These are phyloP conservation scores for Penicillium ochrochloron DNA, from an alignment of 495 filamentous ascomycete species.

Conservation along the genomic window DNA sequence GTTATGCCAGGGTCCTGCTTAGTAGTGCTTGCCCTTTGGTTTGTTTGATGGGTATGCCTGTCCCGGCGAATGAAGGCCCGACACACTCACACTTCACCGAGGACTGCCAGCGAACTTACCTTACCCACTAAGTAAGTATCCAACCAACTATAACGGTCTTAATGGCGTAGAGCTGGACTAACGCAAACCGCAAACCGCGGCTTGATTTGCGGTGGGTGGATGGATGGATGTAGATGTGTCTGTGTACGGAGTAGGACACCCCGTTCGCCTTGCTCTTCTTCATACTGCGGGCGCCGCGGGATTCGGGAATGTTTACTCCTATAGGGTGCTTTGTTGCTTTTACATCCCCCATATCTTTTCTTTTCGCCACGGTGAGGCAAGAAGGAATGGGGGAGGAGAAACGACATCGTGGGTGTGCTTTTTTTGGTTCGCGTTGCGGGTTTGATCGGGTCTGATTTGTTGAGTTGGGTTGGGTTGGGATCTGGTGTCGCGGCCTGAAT, in stretches of 20 bases:
- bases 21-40: neutral
- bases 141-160: neutral
- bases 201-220: neutral
- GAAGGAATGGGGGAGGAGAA: neutral
- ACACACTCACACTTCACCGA: conserved; percentile 11
- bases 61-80: conserved; percentile 10
- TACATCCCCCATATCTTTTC: neutral
- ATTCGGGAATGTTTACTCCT: neutral
- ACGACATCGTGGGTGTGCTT: neutral
- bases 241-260: neutral
- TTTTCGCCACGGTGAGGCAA: neutral
- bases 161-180: neutral
- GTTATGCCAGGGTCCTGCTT: neutral
- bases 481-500: neutral
- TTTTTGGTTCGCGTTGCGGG: conserved; percentile 4
- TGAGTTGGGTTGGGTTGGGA: conserved; percentile 3
- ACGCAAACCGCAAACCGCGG: neutral
- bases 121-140: neutral
- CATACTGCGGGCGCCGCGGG: conserved; percentile 2
- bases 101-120: neutral
- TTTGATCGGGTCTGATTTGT: neutral
- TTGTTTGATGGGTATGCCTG: no score
- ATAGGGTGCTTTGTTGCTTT: neutral
- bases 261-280: neutral
- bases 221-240: neutral